Conservation (phyloP, 768 basidiomycete genomes). For the Tylopilus subfusipes region DNA sequence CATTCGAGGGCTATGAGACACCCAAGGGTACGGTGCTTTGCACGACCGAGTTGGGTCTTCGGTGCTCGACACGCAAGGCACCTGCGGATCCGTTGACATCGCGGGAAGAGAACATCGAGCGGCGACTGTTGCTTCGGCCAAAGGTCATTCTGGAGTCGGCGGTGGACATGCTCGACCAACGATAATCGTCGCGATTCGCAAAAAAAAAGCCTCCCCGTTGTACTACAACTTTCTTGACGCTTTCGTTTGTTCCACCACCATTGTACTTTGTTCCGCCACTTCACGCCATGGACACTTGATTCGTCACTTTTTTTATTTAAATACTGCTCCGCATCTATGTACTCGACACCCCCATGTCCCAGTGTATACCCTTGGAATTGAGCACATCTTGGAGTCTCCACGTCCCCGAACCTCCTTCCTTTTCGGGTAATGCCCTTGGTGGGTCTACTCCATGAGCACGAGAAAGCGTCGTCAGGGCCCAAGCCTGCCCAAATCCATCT, state of each 20-base stretch:
- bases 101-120: slow-evolving; percentile 48
- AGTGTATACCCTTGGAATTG: slow-evolving; percentile 3
- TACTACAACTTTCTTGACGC: background rate
- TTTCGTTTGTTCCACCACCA: slow-evolving; percentile 7
- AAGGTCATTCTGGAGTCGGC: slow-evolving; percentile 78
- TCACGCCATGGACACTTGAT: slow-evolving; percentile 12
- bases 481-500: slow-evolving; percentile 26
- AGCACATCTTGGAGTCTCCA: too few relatives aligned
- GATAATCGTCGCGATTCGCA: slow-evolving; percentile 7
- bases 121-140: slow-evolving; percentile 60
- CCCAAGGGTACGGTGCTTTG: slow-evolving; percentile 54
- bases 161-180: slow-evolving; percentile 44
- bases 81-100: slow-evolving; percentile 20
- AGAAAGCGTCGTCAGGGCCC: slow-evolving; percentile 18
- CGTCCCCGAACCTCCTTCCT: too few relatives aligned
- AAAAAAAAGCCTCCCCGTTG: background rate
- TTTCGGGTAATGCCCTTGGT: background rate
- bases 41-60: slow-evolving; percentile 69
- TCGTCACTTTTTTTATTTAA: slow-evolving; percentile 1
- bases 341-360: background rate
- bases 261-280: slow-evolving; percentile 18
- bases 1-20: slow-evolving; percentile 57
- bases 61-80: slow-evolving; percentile 53
- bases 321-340: slow-evolving; percentile 12
- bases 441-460: slow-evolving; percentile 10